Conservation (phyloP, 2,329 filamentous ascomycete genomes). For the Alternaria hordeiaustralica region DNA sequence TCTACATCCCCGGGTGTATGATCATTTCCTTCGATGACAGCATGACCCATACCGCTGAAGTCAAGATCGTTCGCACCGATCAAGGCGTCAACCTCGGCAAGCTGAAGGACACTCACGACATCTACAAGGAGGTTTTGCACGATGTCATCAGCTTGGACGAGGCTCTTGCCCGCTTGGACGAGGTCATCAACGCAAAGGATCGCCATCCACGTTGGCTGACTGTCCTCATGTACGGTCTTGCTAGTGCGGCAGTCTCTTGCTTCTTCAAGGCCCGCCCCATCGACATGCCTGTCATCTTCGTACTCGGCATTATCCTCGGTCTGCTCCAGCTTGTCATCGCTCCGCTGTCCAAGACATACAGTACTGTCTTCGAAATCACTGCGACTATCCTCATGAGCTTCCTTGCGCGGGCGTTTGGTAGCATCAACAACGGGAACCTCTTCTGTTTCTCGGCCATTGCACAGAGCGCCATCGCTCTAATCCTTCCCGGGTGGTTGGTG, state of each 20-base stretch:
- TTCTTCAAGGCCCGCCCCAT: slow-evolving; percentile 79
- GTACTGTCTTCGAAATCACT: slow-evolving; percentile 57
- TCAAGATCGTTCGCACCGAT: slow-evolving; percentile 72
- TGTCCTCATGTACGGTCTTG: slow-evolving; percentile 75
- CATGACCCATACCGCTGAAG: slow-evolving; percentile 71
- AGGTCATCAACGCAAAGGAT: slow-evolving; percentile 64
- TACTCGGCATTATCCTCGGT: slow-evolving; percentile 75
- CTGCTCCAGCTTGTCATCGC: slow-evolving; percentile 77
- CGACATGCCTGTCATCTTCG: slow-evolving; percentile 78
- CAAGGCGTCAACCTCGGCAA: slow-evolving; percentile 77
- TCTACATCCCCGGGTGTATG: slow-evolving; percentile 92
- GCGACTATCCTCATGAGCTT: slow-evolving; percentile 57
- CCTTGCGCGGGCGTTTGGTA: slow-evolving; percentile 56
- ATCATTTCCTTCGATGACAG: slow-evolving; percentile 83
- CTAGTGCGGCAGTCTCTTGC: slow-evolving; percentile 75
- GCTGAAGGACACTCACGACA: slow-evolving; percentile 74
- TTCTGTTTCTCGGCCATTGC: slow-evolving; percentile 60
- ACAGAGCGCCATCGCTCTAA: slow-evolving; percentile 57
- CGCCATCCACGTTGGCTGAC: slow-evolving; percentile 57
- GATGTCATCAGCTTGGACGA: slow-evolving; percentile 74
- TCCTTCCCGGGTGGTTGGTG: slow-evolving; percentile 57
- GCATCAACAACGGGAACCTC: slow-evolving; percentile 49
- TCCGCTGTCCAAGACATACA: slow-evolving; percentile 73
- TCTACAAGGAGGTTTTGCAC: slow-evolving; percentile 81
- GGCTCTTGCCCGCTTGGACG: slow-evolving; percentile 67